These are phyloP conservation scores for Pisolithus tinctorius DNA, from an alignment of 768 basidiomycete genomes.

Conservation along the genomic window DNA sequence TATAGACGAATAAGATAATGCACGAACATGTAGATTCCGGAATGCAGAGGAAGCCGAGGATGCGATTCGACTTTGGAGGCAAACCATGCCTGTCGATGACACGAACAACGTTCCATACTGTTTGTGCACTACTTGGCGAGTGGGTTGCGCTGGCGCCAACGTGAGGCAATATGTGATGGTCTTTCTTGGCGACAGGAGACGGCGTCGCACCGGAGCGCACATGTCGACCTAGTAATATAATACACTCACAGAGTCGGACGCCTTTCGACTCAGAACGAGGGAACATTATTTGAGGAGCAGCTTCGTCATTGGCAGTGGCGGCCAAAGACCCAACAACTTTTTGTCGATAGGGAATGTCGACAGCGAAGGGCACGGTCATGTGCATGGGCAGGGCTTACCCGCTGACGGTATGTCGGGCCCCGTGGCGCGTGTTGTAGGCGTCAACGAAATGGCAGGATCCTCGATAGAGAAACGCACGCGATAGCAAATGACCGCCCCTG, in stretches of 20 bases:
- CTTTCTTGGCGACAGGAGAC: conserved; percentile 34
- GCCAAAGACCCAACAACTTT: background rate
- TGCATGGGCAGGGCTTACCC: no score
- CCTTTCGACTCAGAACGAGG: no score
- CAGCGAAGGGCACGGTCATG: background rate
- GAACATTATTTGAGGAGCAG: background rate
- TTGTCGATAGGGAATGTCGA: background rate
- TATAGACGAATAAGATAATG: conserved; percentile 81
- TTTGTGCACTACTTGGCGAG: conserved; percentile 42
- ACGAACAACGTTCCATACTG: conserved; percentile 54
- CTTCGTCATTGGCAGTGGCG: background rate
- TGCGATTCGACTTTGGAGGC: conserved; percentile 44
- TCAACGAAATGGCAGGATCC: no score
- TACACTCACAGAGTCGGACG: no score
- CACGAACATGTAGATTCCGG: conserved; percentile 66
- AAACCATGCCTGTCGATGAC: conserved; percentile 28
- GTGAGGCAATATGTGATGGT: no score
- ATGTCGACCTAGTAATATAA: no score
- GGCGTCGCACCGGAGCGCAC: conserved; percentile 39
- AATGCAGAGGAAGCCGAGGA: conserved; percentile 36
- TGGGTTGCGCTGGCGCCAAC: conserved; percentile 8
- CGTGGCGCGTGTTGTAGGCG: no score
- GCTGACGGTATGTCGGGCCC: no score
- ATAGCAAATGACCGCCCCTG: conserved; percentile 44
- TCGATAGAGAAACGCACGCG: conserved; percentile 40